Conservation (phyloP, 2,329 filamentous ascomycete species). For the Aspergillus pseudoglaucus region DNA sequence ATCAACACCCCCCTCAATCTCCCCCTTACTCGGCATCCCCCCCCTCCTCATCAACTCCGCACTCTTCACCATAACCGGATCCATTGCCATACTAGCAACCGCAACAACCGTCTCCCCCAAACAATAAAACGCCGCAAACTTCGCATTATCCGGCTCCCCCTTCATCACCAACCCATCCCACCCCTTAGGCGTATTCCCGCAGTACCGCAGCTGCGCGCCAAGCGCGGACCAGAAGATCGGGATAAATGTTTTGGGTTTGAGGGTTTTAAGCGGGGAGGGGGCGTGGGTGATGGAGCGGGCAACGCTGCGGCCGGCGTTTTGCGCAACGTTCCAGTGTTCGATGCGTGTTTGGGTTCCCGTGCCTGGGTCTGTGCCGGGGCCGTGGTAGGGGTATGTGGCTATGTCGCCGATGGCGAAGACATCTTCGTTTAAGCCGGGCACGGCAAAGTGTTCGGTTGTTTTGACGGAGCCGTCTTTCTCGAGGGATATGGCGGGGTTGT, state of each 20-base stretch:
- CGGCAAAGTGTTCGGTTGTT: conserved; percentile 72
- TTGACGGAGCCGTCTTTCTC: conserved; percentile 79
- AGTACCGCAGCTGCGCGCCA: conserved; percentile 84
- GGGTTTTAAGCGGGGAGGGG: conserved; percentile 25
- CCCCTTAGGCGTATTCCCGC: conserved; percentile 74
- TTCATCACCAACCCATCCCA: conserved; percentile 81
- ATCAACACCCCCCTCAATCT: conserved; percentile 55
- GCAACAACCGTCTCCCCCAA: conserved; percentile 83
- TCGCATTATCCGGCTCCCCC: conserved; percentile 67
- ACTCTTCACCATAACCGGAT: conserved; percentile 76
- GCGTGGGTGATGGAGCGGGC: conserved; percentile 66
- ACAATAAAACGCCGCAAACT: conserved; percentile 85
- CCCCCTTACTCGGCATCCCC: conserved; percentile 75
- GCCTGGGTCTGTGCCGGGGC: conserved; percentile 64
- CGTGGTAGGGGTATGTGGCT: conserved; percentile 87
- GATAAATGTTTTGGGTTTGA: conserved; percentile 66
- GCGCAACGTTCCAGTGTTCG: conserved; percentile 98
- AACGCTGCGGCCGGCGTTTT: conserved; percentile 78
- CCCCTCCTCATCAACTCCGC: conserved; percentile 77
- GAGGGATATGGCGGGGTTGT: conserved; percentile 63
- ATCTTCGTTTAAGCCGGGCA: conserved; percentile 63
- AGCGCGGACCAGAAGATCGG: conserved; percentile 97
- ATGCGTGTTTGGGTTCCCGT: conserved; percentile 66
- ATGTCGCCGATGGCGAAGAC: conserved; percentile 95
- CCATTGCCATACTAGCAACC: conserved; percentile 82